These are phyloP conservation scores for Phaeosphaeria sp. DNA, from an alignment of 2,329 filamentous ascomycete species.

Conservation along the genomic window DNA sequence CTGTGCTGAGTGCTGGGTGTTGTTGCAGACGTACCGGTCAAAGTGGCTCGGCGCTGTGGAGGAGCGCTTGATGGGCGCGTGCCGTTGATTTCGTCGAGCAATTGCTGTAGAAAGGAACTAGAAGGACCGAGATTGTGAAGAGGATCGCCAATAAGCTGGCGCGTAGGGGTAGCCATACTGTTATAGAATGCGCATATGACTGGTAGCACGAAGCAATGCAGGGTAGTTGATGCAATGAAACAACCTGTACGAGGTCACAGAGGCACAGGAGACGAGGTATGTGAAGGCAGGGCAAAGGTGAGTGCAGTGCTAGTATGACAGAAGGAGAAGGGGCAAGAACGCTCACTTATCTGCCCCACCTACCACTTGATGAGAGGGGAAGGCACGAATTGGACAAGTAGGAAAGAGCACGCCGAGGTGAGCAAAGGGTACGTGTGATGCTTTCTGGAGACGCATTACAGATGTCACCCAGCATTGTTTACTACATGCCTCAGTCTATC, in stretches of 20 bases:
- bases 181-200: conserved; percentile 22
- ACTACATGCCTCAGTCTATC: conserved; percentile 41
- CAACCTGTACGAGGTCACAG: conserved; percentile 13
- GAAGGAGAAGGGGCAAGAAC: background rate
- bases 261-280: conserved; percentile 8
- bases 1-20: background rate
- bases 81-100: conserved; percentile 37
- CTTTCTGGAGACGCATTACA: conserved; percentile 19
- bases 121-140: conserved; percentile 16
- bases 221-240: conserved; percentile 20
- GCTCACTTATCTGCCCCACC: background rate
- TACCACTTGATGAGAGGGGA: background rate
- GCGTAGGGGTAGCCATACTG: conserved; percentile 35
- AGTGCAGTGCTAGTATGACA: background rate
- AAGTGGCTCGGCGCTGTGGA: background rate
- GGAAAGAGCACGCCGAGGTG: background rate
- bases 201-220: conserved; percentile 26
- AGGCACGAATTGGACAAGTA: background rate
- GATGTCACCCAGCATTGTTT: conserved; percentile 41
- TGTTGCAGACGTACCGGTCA: background rate
- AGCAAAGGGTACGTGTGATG: background rate
- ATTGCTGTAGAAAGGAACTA: conserved; percentile 28
- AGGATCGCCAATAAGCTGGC: conserved; percentile 8
- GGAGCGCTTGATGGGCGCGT: background rate
- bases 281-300: background rate